These are phyloP conservation scores for Globisporangium polare DNA, from an alignment of 352 stramenopile species.

Conservation along the genomic window DNA sequence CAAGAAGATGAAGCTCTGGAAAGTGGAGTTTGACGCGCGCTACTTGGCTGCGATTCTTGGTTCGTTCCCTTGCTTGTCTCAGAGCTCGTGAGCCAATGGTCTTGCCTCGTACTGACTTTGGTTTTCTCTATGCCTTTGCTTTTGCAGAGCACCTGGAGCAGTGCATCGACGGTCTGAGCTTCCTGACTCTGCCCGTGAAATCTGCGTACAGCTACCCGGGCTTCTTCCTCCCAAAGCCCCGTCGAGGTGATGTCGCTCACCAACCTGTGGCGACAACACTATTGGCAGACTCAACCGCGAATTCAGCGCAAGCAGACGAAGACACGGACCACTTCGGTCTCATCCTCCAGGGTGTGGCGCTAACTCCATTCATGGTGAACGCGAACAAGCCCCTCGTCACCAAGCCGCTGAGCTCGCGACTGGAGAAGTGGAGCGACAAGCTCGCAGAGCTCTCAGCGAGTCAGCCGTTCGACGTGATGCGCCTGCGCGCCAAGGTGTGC, in stretches of 20 bases:
- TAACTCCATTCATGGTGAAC: conserved; percentile 20
- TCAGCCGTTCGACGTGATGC: conserved; percentile 55
- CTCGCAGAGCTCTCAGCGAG: conserved; percentile 32
- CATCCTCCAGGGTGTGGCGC: conserved; percentile 45
- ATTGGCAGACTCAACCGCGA: background rate
- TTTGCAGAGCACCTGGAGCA: conserved; percentile 39
- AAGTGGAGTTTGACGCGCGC: conserved; percentile 73
- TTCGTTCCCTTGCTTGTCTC: conserved; percentile 18
- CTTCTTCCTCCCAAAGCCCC: conserved; percentile 47
- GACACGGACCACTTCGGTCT: conserved; percentile 11
- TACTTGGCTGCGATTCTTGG: conserved; percentile 51
- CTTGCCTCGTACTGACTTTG: background rate
- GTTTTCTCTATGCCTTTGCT: background rate
- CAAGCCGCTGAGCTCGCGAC: conserved; percentile 26
- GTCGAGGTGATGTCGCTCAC: background rate
- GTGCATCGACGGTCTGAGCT: conserved; percentile 35
- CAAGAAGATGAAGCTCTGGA: conserved; percentile 44
- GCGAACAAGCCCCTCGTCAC: conserved; percentile 10
- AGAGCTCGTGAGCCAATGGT: too few species aligned
- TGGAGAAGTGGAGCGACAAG: conserved; percentile 37
- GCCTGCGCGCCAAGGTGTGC: conserved; percentile 88
- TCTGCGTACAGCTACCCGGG: conserved; percentile 48
- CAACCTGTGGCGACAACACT: background rate
- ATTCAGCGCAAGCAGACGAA: background rate
- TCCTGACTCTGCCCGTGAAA: conserved; percentile 35